Evolutionary conservation across 2,329 filamentous ascomycete genomes (phyloP).

Genomic region (Erysiphe pulchra): DNA sequence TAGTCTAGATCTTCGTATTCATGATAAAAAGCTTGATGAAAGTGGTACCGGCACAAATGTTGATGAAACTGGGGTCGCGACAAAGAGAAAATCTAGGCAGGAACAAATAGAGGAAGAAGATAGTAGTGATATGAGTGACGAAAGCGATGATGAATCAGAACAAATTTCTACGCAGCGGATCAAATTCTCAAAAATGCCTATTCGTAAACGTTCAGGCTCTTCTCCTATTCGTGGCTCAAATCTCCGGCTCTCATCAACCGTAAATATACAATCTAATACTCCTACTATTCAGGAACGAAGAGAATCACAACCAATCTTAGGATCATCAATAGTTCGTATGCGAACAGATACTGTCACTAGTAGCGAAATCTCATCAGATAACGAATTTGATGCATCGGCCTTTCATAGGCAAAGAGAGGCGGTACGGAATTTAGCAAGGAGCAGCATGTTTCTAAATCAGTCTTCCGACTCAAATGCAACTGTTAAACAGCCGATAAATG

Average conservation of each 20-base stretch:
- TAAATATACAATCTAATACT: conserved; percentile 43
- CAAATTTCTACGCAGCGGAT: conserved; percentile 63
- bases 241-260: conserved; percentile 31
- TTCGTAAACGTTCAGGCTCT: conserved; percentile 63
- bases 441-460: conserved; percentile 25
- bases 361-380: conserved; percentile 63
- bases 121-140: conserved; percentile 63
- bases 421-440: conserved; percentile 28
- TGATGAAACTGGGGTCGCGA: conserved; percentile 38
- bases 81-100: conserved; percentile 36
- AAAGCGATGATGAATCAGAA: conserved; percentile 57
- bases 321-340: conserved; percentile 41
- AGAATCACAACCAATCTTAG: conserved; percentile 46
- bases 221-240: conserved; percentile 54
- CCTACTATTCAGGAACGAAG: conserved; percentile 22
- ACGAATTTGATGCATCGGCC: conserved; percentile 43
- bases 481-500: conserved; percentile 12
- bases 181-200: conserved; percentile 87
- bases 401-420: conserved; percentile 38
- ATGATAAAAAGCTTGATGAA: conserved; percentile 34
- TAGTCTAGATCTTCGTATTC: conserved; percentile 38
- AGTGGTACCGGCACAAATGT: conserved; percentile 40
- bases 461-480: conserved; percentile 22
- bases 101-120: conserved; percentile 58
- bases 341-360: conserved; percentile 56